Evolutionary conservation across 1,284 basidiomycete genomes (phyloP), one percentile per base, ranked within the genome.

Genomic region (Grifola frondosa): DNA sequence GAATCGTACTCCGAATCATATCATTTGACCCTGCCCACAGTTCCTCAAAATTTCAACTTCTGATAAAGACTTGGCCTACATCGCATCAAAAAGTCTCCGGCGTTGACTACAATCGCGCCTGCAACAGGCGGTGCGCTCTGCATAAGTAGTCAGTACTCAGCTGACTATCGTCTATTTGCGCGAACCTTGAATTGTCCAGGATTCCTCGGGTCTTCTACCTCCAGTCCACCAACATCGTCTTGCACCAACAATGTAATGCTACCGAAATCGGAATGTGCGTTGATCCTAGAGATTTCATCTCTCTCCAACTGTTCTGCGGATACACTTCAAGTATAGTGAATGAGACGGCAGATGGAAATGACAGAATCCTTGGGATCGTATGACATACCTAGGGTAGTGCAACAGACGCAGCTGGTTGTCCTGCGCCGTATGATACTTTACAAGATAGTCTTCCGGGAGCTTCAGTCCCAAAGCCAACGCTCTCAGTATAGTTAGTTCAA

Each of bases 341-440:
- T 26, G 15, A 21, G 19, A 22, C 23, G n/a, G n/a, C n/a, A n/a
- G n/a, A n/a, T n/a, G n/a, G n/a, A n/a, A 16, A 4, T 11, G 20
- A 11, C 20, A 21, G 17, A 10, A 9, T 38, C 4, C 6, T 6
- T 20, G 15, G 10, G n/a, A 13, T 28, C 30, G 45, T 31, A 12
- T 42, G 37, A 30, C 21, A n/a, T 24, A 73, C 73, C 69, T 71
- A 5, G 78, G 79, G 58, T 81, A 82, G 52, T 80, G 79, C 25
- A 81, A 58, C 37, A 84, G 58, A 21, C 80, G 67, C 19, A 83
- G 64, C 44, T 82, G 79, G 53, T 81, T 81, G 53, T 81, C 73
- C 0, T 67, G 67, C 4, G 59, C 65, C 2, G 68, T 64, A 46
- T 80, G 77, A 28, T 63, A 68, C 15, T 60, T 39, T 4, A 67